Evolutionary conservation across 1,284 basidiomycete genomes (phyloP).

Genomic region (Irpex rosettiformis): DNA sequence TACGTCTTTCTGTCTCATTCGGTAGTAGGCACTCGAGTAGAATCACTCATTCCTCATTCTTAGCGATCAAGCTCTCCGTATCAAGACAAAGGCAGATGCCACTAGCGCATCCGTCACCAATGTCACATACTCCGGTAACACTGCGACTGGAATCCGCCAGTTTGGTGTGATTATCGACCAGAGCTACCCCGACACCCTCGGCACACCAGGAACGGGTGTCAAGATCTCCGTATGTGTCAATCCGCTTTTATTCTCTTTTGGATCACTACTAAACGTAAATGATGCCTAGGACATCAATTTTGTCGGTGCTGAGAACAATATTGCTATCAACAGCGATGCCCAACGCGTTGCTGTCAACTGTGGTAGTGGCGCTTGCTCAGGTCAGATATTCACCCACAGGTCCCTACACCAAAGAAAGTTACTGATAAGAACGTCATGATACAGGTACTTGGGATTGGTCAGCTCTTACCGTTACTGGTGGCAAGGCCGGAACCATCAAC

Average conservation of each 20-base stretch:
- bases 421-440: background rate
- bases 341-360: constrained; percentile 32
- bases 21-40: background rate
- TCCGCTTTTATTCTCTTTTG: too few species aligned
- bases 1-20: constrained; percentile 8
- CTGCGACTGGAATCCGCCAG: constrained; percentile 24
- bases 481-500: constrained; percentile 36
- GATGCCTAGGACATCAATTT: constrained; percentile 28
- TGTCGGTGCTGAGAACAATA: constrained; percentile 23
- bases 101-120: constrained; percentile 32
- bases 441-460: constrained; percentile 53
- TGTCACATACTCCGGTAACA: constrained; percentile 36
- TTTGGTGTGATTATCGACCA: constrained; percentile 39
- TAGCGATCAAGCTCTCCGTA: constrained; percentile 39
- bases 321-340: constrained; percentile 26
- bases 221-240: constrained; percentile 23
- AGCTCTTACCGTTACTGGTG: constrained; percentile 42
- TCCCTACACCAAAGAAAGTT: background rate
- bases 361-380: constrained; percentile 28
- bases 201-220: constrained; percentile 35
- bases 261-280: too few species aligned
- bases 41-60: background rate
- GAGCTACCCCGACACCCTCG: constrained; percentile 35
- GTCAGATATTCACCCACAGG: constrained; percentile 10
- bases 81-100: constrained; percentile 36